phyloP scores from a whole-genome alignment of 768 basidiomycete genomes.

The Lentinula lateritia region DNA sequence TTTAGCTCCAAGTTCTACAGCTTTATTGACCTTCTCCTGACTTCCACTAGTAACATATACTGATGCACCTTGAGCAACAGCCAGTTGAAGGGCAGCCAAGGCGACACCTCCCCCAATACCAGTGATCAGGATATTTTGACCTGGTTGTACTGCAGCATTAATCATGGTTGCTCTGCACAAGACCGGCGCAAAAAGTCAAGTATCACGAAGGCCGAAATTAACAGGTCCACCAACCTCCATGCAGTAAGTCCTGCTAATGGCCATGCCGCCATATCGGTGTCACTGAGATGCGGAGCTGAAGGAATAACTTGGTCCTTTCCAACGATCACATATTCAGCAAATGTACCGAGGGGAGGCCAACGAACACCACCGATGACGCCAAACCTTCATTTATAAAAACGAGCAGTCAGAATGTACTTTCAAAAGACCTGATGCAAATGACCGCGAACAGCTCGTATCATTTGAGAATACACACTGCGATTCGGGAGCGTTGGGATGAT shows the following conservation, averaged over 20 bases:
- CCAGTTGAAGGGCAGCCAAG: conserved; percentile 67
- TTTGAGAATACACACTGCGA: conserved; percentile 32
- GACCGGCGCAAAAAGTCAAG: background rate
- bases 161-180: conserved; percentile 55
- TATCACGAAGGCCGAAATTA: background rate
- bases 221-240: conserved; percentile 55
- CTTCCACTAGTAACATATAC: conserved; percentile 82
- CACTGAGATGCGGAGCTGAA: conserved; percentile 62
- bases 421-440: background rate
- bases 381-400: conserved; percentile 33
- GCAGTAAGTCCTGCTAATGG: conserved; percentile 76
- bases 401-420: background rate
- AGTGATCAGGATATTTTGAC: conserved; percentile 74
- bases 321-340: conserved; percentile 71
- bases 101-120: conserved; percentile 86
- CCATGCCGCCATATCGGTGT: conserved; percentile 70
- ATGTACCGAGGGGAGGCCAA: conserved; percentile 59
- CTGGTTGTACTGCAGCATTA: conserved; percentile 55
- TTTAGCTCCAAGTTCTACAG: conserved; percentile 61
- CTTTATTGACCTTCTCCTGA: conserved; percentile 63
- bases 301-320: conserved; percentile 61
- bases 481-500: conserved; percentile 60
- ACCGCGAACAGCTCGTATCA: too few relatives aligned
- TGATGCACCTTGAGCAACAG: conserved; percentile 65
- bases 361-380: conserved; percentile 59